Evolutionary conservation across 352 stramenopile genomes (phyloP).

Genomic region (Phytophthora chlamydospora): DNA sequence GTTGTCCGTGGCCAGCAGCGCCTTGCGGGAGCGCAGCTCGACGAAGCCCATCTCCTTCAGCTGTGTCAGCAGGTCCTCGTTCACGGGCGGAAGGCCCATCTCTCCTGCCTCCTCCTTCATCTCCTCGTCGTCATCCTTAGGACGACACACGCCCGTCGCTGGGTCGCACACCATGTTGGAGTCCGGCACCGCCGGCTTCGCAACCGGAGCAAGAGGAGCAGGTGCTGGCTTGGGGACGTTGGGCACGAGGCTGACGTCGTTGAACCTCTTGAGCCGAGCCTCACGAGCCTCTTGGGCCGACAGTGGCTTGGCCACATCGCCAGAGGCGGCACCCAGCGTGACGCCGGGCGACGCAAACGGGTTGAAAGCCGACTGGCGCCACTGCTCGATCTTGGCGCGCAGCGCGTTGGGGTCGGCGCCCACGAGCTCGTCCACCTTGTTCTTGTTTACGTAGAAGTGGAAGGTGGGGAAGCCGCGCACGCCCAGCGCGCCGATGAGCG

Average conservation of each 20-base stretch:
- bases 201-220: constrained; percentile 20
- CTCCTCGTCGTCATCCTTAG: constrained; percentile 39
- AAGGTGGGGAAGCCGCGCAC: constrained; percentile 92
- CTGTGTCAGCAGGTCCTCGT: constrained; percentile 69
- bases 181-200: constrained; percentile 34
- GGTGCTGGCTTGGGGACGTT: constrained; percentile 18
- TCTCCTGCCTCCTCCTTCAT: constrained; percentile 40
- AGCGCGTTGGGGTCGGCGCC: constrained; percentile 86
- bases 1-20: constrained; percentile 81
- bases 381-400: constrained; percentile 89
- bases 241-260: constrained; percentile 66
- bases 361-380: constrained; percentile 86
- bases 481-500: constrained; percentile 77
- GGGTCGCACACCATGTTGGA: constrained; percentile 76
- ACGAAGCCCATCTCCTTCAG: constrained; percentile 89
- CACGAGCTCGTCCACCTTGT: constrained; percentile 89
- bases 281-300: constrained; percentile 70
- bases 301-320: constrained; percentile 27
- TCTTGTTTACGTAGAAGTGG: constrained; percentile 90
- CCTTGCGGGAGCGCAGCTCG: constrained; percentile 81
- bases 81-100: constrained; percentile 58
- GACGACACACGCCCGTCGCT: constrained; percentile 58
- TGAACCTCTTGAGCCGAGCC: constrained; percentile 80
- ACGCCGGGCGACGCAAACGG: constrained; percentile 81
- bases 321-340: constrained; percentile 52